Conservation (phyloP, 345 rosid genomes). For the Pistacia atlantica region DNA sequence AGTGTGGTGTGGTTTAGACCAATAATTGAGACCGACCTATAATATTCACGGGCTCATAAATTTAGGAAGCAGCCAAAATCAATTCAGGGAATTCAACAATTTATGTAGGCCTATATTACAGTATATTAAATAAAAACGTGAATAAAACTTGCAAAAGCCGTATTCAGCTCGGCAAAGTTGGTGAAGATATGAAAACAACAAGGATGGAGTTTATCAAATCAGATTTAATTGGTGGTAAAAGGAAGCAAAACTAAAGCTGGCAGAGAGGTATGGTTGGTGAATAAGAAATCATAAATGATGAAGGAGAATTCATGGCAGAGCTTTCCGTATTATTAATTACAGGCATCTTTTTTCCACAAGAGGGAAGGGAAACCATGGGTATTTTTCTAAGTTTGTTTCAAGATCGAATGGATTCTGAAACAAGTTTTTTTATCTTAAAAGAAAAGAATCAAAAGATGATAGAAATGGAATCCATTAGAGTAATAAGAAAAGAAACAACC, state of each 20-base stretch:
- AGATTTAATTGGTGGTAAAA: neutral
- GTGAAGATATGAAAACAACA: neutral
- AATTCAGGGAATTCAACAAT: neutral
- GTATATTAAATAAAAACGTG: neutral
- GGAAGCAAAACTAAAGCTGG: neutral
- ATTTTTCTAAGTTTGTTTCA: neutral
- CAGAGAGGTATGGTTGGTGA: neutral
- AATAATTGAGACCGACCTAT: constrained; percentile 14
- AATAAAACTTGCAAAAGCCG: neutral
- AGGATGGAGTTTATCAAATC: neutral
- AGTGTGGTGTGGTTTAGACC: neutral
- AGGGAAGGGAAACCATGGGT: neutral
- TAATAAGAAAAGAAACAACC: no score
- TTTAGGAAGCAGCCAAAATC: neutral
- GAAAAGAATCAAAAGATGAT: no score
- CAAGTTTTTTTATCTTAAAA: no score
- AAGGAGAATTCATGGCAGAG: neutral
- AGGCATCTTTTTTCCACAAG: neutral
- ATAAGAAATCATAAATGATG: neutral
- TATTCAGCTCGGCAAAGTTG: neutral
- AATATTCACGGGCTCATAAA: neutral
- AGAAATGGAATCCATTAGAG: no score
- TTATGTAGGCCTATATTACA: neutral
- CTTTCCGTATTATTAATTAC: neutral
- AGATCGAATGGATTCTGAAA: no score